Percentiles rank a stretch among this genome's conserved stretches.
Evolutionary conservation across 23 red algal species (phyloP).

Genomic region (Gracilaria domingensis): DNA sequence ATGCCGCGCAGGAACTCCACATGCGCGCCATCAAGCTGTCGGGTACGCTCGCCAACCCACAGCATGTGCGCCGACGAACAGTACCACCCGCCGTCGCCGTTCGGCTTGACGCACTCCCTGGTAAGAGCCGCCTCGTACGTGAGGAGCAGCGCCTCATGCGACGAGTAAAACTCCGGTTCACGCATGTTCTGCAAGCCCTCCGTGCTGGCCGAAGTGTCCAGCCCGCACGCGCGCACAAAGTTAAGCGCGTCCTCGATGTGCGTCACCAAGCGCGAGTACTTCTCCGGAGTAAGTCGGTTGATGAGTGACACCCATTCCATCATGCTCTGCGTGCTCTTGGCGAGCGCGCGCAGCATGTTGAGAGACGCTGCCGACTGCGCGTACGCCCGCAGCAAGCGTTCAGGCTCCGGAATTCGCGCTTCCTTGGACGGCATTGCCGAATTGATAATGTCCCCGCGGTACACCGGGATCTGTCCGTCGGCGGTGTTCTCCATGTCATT

Average conservation of each 20-base stretch:
- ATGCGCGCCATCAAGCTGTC: conserved; percentile 91
- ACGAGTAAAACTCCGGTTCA: conserved; percentile 92
- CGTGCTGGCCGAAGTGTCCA: conserved; percentile 47
- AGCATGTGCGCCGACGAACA: conserved; percentile 77
- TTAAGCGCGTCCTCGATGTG: conserved; percentile 82
- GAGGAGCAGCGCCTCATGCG: conserved; percentile 94
- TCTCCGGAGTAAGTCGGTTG: conserved; percentile 26
- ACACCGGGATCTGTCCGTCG: conserved; percentile 77
- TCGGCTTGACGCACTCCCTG: background rate
- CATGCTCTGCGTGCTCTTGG: conserved; percentile 64
- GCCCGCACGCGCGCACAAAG: conserved; percentile 72
- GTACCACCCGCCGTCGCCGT: conserved; percentile 35
- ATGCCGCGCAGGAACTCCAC: conserved; percentile 94
- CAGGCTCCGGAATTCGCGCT: conserved; percentile 79
- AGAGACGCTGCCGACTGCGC: conserved; percentile 72
- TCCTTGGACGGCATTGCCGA: conserved; percentile 33
- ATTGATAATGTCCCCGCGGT: conserved; percentile 87
- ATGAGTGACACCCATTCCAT: conserved; percentile 78
- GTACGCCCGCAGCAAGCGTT: conserved; percentile 80
- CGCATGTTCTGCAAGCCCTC: conserved; percentile 61
- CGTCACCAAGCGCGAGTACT: conserved; percentile 59
- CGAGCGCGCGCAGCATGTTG: conserved; percentile 83
- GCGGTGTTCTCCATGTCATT: conserved; percentile 56
- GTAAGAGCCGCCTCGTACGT: conserved; percentile 92
- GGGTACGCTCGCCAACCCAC: conserved; percentile 91